Conservation (phyloP, 2,329 filamentous ascomycete genomes). For the Dactylellina sp. region DNA sequence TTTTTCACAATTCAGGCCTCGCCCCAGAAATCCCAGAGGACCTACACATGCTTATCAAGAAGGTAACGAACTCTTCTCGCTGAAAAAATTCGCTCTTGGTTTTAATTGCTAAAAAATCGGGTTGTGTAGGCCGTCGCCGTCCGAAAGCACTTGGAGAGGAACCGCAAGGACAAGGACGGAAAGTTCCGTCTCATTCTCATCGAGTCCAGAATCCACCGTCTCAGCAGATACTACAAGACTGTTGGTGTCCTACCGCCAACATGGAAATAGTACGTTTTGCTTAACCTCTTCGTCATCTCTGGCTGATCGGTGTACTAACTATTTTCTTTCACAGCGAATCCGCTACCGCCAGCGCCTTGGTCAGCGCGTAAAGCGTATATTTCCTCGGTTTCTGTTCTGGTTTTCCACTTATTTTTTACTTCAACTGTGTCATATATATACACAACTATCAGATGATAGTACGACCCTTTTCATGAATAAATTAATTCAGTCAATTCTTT, state of each 20-base stretch:
- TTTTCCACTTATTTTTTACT: slow-evolving; percentile 15
- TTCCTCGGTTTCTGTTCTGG: slow-evolving; percentile 1
- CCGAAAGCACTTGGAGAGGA: slow-evolving; percentile 99
- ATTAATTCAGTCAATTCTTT: slow-evolving; percentile 33
- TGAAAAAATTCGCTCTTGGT: not conserved
- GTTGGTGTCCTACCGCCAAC: slow-evolving; percentile 73
- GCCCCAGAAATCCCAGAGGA: slow-evolving; percentile 99
- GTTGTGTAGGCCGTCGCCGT: slow-evolving; percentile 83
- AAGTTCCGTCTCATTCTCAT: slow-evolving; percentile 99
- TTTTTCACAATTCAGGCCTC: slow-evolving; percentile 78
- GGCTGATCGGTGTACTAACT: not conserved
- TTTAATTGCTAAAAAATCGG: not conserved
- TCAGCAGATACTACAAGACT: slow-evolving; percentile 99
- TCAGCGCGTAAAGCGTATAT: slow-evolving; percentile 46
- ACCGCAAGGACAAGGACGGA: slow-evolving; percentile 99
- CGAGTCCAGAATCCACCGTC: slow-evolving; percentile 99
- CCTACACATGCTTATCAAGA: slow-evolving; percentile 99
- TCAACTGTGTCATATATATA: slow-evolving; percentile 56
- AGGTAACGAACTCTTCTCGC: slow-evolving; percentile 72
- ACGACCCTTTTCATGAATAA: slow-evolving; percentile 47
- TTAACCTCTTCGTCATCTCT: not conserved
- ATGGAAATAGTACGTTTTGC: slow-evolving; percentile 60
- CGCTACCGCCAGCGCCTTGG: slow-evolving; percentile 52
- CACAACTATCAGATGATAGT: slow-evolving; percentile 27
- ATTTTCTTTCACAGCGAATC: slow-evolving; percentile 39